Evolutionary conservation across 2,329 filamentous ascomycete genomes (phyloP).

Genomic region (Aspergillus viridinutans): DNA sequence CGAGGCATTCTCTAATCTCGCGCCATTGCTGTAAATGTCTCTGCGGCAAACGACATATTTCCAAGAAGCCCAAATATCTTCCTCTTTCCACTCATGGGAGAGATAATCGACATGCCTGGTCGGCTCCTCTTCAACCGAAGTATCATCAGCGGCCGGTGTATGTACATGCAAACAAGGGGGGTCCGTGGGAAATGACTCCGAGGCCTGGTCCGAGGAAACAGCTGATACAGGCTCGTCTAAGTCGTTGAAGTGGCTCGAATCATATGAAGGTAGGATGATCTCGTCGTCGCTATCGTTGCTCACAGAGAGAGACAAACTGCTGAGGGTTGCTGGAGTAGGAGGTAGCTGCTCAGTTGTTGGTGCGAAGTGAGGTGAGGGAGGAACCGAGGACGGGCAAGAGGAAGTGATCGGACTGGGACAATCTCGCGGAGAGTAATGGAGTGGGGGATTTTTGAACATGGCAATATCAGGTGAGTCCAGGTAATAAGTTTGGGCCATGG

Average conservation of each 20-base stretch:
- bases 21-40: constrained; percentile 73
- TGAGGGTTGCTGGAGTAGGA: constrained; percentile 36
- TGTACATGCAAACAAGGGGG: constrained; percentile 57
- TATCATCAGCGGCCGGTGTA: constrained; percentile 71
- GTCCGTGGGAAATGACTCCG: constrained; percentile 28
- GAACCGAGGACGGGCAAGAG: constrained; percentile 33
- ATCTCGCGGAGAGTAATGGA: constrained; percentile 21
- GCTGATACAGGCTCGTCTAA: constrained; percentile 28
- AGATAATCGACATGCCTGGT: constrained; percentile 93
- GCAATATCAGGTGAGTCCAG: constrained; percentile 19
- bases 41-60: constrained; percentile 81
- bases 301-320: constrained; percentile 34
- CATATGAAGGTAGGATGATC: constrained; percentile 42
- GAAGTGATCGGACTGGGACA: constrained; percentile 25
- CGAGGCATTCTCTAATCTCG: constrained; percentile 86
- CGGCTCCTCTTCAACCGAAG: constrained; percentile 66
- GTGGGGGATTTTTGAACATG: constrained; percentile 24
- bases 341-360: constrained; percentile 27
- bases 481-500: constrained; percentile 31
- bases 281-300: constrained; percentile 30
- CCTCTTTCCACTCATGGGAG: constrained; percentile 87
- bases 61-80: constrained; percentile 98
- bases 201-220: constrained; percentile 19
- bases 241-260: constrained; percentile 45
- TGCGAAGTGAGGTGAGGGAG: constrained; percentile 35